Evolutionary conservation across 2,329 filamentous ascomycete species (phyloP), one percentile per base, ranked within the genome.

Genomic region (Hypocrella siamensis): DNA sequence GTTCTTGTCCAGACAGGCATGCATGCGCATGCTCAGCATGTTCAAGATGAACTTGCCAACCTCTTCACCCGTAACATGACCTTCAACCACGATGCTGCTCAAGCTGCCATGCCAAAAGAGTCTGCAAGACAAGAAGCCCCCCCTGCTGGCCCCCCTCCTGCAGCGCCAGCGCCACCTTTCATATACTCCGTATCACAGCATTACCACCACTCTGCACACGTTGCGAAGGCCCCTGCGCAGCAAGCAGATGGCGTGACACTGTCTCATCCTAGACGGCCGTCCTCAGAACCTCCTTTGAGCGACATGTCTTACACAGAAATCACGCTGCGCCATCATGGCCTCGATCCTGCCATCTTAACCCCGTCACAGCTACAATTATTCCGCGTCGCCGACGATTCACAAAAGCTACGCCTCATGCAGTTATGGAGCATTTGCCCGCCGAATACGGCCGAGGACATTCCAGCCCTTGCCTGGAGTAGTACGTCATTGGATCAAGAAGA

Each of bases 371-470:
- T 86, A 31, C 68, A 79, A 37, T 70, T 93, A 26, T 92, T 93
- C 62, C 71, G 71, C 41, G 73, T 76, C 38, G 83, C 82, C 32
- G 75, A 80, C 35, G 60, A 69, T 17, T 64, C 76, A 27, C 82
- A 93, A 52, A 73, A 78, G 46, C 58, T 75, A 35, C 72, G 82
- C 16, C 65, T 93, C 12, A 63, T 93, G 25, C 79, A 93, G 51
- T 71, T 93, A 12, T 93, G 85, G 85, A 75, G 73, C 36, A 83
- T 86, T 42, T 82, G 74, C 35, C 81, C 81, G 16, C 80, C 79
- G 0, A 67, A 63, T 26, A 70, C 67, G 38, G 59, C 53, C 36
- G 61, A 58, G 30, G 65, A 68, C 33, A 69, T 71, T 40, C 59
- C 64, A 3, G 56, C 62, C 8, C 48, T 72, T 8, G 63, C 66